phyloP scores from a whole-genome alignment of 306 rosid genomes.

The Pyrus pyrifolia region DNA sequence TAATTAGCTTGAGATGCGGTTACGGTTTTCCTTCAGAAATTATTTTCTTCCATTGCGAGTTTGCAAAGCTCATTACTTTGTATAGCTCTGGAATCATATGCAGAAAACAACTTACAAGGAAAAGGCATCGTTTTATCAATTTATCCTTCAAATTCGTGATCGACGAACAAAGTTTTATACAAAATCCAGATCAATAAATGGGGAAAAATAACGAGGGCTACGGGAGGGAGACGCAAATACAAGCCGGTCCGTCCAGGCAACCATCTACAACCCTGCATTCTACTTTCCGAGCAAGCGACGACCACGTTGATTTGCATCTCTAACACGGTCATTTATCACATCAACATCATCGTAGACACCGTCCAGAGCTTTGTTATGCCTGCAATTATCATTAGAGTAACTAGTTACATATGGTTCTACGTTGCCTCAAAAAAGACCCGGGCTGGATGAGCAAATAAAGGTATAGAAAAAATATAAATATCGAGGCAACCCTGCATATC shows the following conservation, averaged over 20 bases:
- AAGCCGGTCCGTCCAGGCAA: constrained; percentile 7
- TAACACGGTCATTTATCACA: constrained; percentile 51
- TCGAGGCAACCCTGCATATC: background rate
- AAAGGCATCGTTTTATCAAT: background rate
- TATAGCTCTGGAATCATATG: background rate
- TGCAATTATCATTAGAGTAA: constrained; percentile 26
- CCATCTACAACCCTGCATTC: constrained; percentile 6
- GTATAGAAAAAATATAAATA: background rate
- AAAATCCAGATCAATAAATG: background rate
- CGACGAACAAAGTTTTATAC: constrained; percentile 4
- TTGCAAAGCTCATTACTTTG: too few relatives aligned
- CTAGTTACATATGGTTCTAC: background rate
- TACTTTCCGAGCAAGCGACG: constrained; percentile 77
- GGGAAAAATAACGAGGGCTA: background rate
- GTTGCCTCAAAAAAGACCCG: background rate
- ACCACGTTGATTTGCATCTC: constrained; percentile 62
- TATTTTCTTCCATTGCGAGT: too few relatives aligned
- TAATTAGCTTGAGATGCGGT: too few relatives aligned
- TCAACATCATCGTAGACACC: constrained; percentile 53
- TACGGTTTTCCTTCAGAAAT: too few relatives aligned
- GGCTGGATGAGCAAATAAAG: background rate
- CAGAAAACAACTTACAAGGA: background rate
- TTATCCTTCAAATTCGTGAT: background rate
- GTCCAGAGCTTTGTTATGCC: constrained; percentile 59
- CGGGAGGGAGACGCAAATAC: constrained; percentile 1